Evolutionary conservation across 2,329 filamentous ascomycete species (phyloP).

Genomic region (Sporothrix brasiliensis): DNA sequence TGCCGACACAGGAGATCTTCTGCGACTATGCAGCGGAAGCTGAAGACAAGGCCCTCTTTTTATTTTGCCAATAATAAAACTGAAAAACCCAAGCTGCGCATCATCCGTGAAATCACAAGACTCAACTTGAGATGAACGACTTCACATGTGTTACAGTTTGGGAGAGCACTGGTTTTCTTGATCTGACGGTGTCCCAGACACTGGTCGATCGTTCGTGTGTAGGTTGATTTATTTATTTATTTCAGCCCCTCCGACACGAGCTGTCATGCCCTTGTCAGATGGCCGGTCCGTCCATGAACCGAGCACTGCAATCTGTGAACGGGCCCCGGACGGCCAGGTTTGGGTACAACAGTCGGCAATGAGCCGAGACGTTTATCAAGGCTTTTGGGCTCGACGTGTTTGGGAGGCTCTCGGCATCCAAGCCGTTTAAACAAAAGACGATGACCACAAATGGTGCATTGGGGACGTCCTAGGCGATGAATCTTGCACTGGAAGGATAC

Average conservation of each 20-base stretch:
- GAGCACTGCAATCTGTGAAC: not conserved
- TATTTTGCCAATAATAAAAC: not conserved
- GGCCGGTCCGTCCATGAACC: not conserved
- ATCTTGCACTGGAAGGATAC: not conserved
- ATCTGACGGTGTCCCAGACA: not conserved
- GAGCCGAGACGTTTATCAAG: conserved; percentile 12
- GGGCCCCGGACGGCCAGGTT: conserved; percentile 11
- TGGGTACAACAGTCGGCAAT: not conserved
- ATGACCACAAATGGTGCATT: not conserved
- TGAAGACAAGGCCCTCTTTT: no score
- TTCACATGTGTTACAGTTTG: not conserved
- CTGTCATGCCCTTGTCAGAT: no score
- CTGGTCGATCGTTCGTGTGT: not conserved
- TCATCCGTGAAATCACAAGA: conserved; percentile 5
- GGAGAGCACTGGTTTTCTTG: not conserved
- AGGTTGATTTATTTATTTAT: not conserved
- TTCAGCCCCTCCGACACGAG: not conserved
- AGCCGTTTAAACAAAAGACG: not conserved
- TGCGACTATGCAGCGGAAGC: not conserved
- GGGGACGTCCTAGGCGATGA: not conserved
- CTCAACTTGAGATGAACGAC: not conserved
- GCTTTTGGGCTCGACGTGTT: not conserved
- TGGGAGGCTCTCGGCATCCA: conserved; percentile 4
- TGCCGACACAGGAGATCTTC: conserved; percentile 4
- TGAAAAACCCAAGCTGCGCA: no score